Conservation (phyloP, 306 rosid genomes). For the Gynostemma pentaphyllum region DNA sequence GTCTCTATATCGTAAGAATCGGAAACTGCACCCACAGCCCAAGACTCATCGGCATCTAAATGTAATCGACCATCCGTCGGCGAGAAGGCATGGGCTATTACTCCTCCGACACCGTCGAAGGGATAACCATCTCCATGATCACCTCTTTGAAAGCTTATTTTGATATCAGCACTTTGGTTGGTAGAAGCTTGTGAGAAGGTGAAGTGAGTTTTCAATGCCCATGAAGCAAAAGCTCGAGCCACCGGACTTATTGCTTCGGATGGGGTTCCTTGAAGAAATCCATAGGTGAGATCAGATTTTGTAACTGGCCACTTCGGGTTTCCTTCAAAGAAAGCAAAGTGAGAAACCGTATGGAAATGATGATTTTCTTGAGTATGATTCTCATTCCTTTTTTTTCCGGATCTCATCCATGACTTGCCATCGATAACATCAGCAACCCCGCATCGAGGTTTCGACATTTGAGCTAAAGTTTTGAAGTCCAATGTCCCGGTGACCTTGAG, state of each 20-base stretch:
- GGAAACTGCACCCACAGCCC: neutral
- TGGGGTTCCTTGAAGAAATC: neutral
- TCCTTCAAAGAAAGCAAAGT: conserved; percentile 12
- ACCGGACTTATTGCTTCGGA: neutral
- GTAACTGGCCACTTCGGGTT: conserved; percentile 10
- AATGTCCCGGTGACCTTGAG: conserved; percentile 17
- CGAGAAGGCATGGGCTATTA: neutral
- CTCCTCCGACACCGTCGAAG: neutral
- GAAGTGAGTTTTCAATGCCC: neutral
- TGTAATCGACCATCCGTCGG: neutral
- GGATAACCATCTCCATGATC: conserved; percentile 1
- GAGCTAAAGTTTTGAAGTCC: conserved; percentile 18
- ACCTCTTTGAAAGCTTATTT: neutral
- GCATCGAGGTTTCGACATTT: conserved; percentile 32
- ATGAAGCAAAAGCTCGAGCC: neutral
- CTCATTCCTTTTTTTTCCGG: neutral
- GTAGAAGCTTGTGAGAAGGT: neutral
- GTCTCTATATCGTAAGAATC: neutral
- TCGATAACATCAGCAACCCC: conserved; percentile 23
- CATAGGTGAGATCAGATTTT: conserved; percentile 3
- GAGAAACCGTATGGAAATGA: neutral
- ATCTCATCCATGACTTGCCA: conserved; percentile 18
- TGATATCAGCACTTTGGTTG: neutral
- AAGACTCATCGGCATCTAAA: neutral
- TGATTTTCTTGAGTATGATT: neutral